Evolutionary conservation across 2,329 filamentous ascomycete genomes (phyloP).

Genomic region (Onygenales sp.): DNA sequence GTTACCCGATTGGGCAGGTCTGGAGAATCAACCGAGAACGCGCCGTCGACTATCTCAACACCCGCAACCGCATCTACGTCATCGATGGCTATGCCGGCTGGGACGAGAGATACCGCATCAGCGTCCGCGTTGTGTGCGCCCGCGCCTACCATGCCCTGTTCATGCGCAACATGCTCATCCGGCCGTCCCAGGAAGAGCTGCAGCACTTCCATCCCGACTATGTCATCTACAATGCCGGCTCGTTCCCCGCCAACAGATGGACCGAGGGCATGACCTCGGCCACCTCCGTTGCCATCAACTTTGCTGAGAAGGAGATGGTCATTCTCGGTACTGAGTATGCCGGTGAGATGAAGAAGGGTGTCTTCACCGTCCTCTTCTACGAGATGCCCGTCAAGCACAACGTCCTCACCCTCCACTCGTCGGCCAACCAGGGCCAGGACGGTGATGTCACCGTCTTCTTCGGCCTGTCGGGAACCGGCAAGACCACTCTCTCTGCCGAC

Average conservation of each 20-base stretch:
- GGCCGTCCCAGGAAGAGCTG: constrained; percentile 80
- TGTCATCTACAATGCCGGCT: constrained; percentile 98
- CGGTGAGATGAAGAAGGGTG: constrained; percentile 94
- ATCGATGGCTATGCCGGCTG: constrained; percentile 95
- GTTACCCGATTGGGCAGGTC: constrained; percentile 52
- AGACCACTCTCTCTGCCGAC: constrained; percentile 96
- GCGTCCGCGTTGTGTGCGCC: constrained; percentile 93
- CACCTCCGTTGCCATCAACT: constrained; percentile 98
- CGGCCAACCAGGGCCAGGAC: constrained; percentile 88
- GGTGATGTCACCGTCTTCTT: constrained; percentile 99
- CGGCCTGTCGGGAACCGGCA: constrained; percentile 94
- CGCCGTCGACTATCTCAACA: constrained; percentile 98
- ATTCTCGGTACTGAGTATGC: constrained; percentile 98
- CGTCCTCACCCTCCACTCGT: constrained; percentile 95
- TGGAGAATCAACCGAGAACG: constrained; percentile 99
- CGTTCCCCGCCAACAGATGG: constrained; percentile 96
- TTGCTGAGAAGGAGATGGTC: constrained; percentile 99
- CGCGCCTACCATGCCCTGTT: constrained; percentile 99
- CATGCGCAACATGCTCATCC: constrained; percentile 99
- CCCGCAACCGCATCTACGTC: constrained; percentile 96
- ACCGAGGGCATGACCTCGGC: constrained; percentile 98
- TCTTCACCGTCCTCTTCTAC: constrained; percentile 99
- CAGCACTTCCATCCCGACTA: constrained; percentile 98
- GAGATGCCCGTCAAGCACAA: constrained; percentile 99
- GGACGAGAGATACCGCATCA: constrained; percentile 97